Evolutionary conservation across 2,329 filamentous ascomycete genomes (phyloP), one percentile per base, ranked within the genome.

Genomic region (Penicillium sclerotigenum): DNA sequence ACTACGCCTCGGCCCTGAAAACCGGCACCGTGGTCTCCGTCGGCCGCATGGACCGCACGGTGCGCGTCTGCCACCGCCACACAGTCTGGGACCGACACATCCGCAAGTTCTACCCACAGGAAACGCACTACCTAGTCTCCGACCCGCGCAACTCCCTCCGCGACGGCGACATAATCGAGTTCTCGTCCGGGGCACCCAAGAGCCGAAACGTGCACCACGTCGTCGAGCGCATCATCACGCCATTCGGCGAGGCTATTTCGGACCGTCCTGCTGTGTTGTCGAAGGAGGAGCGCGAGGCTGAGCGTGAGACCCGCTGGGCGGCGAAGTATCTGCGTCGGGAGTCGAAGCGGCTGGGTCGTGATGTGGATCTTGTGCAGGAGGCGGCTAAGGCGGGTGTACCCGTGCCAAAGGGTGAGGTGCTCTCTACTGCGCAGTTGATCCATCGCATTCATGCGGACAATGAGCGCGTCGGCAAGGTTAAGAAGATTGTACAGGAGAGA

Each of bases 111-210:
- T 77, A 73, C 64, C 70, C 71, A 2, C 64, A 71, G 52, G 65
- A 68, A 37, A 72, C 66, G 13, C 65, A 61, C 13, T 71, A 66
- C 57, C 59, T 73, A 8, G 75, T 77, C 1, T 65, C 70, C 1
- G 75, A 77, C 56, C 75, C 75, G 13, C 67, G 63, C 52, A 70
- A 77, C 61, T 76, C 74, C 8, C 67, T 77, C 34, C 73, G 75
- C 38, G 68, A 74, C 37, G 75, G 75, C n/a, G 75, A 77, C 51
- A 72, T 77, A 48, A 73, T 77, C 54, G 73, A 77, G 58, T 77
- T 77, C 56, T 72, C 73, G 52, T 75, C 72, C 8, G 75, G 74
- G 1, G 68, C 64, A 16, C 72, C 71, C 2, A 72, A 73, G 62
- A 73, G 72, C 52, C 69, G 71, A 13, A 63, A 62, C 22, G 74